Evolutionary conservation across 805 yeast species (phyloP).

Genomic region (Lipomyces anomalus): DNA sequence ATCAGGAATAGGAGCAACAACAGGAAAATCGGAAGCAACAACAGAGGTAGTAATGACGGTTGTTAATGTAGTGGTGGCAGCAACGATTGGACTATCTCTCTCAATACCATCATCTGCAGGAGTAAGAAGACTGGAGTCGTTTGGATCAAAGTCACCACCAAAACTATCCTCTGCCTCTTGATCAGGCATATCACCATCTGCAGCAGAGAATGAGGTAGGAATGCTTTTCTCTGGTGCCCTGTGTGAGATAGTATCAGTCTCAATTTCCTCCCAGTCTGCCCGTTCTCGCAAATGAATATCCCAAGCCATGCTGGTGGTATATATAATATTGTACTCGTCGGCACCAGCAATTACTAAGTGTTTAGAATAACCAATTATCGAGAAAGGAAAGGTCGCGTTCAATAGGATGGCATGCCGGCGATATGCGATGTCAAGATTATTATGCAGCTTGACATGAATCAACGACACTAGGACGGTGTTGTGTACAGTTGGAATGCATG

Average conservation of each 20-base stretch:
- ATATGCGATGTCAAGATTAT: conserved; percentile 2
- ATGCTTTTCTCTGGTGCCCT: too few relatives aligned
- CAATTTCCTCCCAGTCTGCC: not conserved
- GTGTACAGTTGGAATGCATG: conserved; percentile 19
- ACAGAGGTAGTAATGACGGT: not conserved
- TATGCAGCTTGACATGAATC: conserved; percentile 14
- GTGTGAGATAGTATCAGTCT: too few relatives aligned
- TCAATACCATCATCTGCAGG: not conserved
- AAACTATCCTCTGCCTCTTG: not conserved
- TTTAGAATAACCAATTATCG: conserved; percentile 8
- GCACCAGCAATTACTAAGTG: conserved; percentile 10
- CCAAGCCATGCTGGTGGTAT: conserved; percentile 16
- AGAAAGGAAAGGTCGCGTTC: conserved; percentile 17
- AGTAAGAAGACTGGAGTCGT: too few relatives aligned
- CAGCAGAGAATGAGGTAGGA: too few relatives aligned
- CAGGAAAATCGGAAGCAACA: not conserved
- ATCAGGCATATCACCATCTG: not conserved
- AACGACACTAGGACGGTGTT: conserved; percentile 19
- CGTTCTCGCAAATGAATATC: not conserved
- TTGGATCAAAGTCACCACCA: too few relatives aligned
- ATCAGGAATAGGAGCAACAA: not conserved
- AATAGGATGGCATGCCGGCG: conserved; percentile 11
- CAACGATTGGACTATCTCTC: not conserved
- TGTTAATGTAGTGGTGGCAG: not conserved
- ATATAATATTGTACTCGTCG: conserved; percentile 5